Evolutionary conservation across 164 flowering plant species (phyloP).

Genomic region (Piper longum): DNA sequence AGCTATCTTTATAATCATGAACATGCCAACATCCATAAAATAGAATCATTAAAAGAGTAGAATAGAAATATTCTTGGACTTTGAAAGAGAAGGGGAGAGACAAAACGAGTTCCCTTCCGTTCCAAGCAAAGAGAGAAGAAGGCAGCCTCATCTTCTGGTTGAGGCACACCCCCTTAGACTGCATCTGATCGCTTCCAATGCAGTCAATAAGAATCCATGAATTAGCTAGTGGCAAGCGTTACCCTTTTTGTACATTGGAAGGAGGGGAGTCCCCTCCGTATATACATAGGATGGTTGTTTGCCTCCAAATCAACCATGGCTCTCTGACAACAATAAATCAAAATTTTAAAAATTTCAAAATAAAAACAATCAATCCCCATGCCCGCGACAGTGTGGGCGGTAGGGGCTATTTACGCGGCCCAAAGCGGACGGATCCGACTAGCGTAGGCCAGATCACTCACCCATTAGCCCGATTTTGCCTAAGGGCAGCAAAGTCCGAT

Average conservation of each 20-base stretch:
- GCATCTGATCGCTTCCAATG: constrained; percentile 1
- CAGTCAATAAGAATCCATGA: constrained; percentile 14
- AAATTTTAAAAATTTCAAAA: too few species aligned
- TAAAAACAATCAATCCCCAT: too few species aligned
- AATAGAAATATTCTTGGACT: neutral
- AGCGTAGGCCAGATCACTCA: too few species aligned
- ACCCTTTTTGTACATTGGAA: constrained; percentile 10
- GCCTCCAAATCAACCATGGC: too few species aligned
- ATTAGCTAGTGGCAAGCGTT: constrained; percentile 12
- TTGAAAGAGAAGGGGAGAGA: neutral
- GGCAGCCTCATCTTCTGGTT: constrained; percentile 16
- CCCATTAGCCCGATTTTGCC: too few species aligned
- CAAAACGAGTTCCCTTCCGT: constrained; percentile 20
- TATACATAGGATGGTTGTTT: neutral
- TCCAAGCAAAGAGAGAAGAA: constrained; percentile 15
- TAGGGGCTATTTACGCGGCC: too few species aligned
- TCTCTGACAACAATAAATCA: too few species aligned
- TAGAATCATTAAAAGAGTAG: neutral
- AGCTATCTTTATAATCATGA: too few species aligned
- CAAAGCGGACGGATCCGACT: too few species aligned
- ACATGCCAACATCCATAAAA: neutral
- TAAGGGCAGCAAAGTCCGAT: too few species aligned
- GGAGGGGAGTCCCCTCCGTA: constrained; percentile 10
- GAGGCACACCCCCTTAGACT: constrained; percentile 11
- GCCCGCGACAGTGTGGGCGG: too few species aligned